A percentile compares a stretch with the other conserved stretches of the same genome.
Evolutionary conservation across 345 rosid species (phyloP).

Genomic region (Barbarea vulgaris): DNA sequence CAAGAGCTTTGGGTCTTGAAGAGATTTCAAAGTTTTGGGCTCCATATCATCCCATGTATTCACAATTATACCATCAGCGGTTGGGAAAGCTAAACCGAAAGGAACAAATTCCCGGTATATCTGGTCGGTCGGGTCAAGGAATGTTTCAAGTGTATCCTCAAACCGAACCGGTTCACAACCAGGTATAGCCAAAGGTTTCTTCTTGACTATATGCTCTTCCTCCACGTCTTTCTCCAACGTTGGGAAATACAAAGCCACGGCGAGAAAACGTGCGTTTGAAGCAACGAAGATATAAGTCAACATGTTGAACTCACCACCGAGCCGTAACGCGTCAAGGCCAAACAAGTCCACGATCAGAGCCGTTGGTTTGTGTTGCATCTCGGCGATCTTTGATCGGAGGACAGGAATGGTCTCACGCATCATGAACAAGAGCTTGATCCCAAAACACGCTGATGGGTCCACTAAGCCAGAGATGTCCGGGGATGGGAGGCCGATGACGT

Average conservation of each 20-base stretch:
- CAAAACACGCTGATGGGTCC: constrained; percentile 31
- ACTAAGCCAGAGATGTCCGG: constrained; percentile 47
- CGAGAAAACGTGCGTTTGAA: constrained; percentile 53
- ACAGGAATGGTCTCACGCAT: constrained; percentile 48
- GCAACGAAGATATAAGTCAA: constrained; percentile 48
- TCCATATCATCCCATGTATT: constrained; percentile 44
- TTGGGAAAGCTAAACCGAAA: constrained; percentile 25
- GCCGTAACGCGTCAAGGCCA: constrained; percentile 47
- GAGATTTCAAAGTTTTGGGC: constrained; percentile 38
- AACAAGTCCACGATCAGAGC: constrained; percentile 55
- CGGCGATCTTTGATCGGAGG: constrained; percentile 44
- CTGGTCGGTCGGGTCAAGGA: constrained; percentile 36
- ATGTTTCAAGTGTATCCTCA: constrained; percentile 49
- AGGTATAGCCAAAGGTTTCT: constrained; percentile 46
- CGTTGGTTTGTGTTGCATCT: constrained; percentile 42
- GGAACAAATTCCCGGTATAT: constrained; percentile 30
- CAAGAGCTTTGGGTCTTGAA: constrained; percentile 31
- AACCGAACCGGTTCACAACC: constrained; percentile 56
- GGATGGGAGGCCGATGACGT: constrained; percentile 46
- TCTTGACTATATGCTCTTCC: constrained; percentile 35
- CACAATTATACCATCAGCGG: constrained; percentile 38
- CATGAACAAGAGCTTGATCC: constrained; percentile 35
- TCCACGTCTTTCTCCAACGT: constrained; percentile 24
- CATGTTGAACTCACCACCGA: constrained; percentile 56
- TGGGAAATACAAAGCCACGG: constrained; percentile 40